Conservation (phyloP, 768 basidiomycete species). For the Boletus rex-veris region DNA sequence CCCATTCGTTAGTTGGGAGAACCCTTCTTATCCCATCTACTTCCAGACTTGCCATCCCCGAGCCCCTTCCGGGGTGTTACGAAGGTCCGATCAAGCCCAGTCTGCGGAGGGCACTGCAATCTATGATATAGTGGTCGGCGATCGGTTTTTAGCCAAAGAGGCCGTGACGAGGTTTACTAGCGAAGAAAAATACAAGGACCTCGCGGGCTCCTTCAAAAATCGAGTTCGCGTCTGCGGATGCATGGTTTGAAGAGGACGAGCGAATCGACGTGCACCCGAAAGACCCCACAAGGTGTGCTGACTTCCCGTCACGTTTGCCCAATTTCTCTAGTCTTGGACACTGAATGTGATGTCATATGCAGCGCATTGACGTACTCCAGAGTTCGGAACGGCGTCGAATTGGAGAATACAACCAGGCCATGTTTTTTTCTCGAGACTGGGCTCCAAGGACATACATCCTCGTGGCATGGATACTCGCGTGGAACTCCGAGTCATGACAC, state of each 20-base stretch:
- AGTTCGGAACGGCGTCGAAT: constrained; percentile 49
- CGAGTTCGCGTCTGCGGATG: constrained; percentile 48
- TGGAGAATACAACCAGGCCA: constrained; percentile 55
- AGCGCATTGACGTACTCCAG: constrained; percentile 61
- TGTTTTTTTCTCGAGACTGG: constrained; percentile 57
- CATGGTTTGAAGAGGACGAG: constrained; percentile 72
- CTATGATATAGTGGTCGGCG: constrained; percentile 48
- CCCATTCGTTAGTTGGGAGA: constrained; percentile 48
- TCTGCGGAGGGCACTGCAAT: constrained; percentile 32
- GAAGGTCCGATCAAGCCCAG: constrained; percentile 23
- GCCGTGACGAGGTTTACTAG: constrained; percentile 37
- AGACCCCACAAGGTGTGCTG: constrained; percentile 60
- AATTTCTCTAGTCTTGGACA: neutral
- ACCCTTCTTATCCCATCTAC: constrained; percentile 33
- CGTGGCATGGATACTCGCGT: constrained; percentile 49
- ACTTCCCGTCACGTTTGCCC: no score
- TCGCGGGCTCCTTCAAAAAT: constrained; percentile 49
- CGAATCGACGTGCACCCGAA: constrained; percentile 58
- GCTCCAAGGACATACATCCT: constrained; percentile 62
- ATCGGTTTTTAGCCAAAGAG: constrained; percentile 32
- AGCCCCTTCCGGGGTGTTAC: constrained; percentile 25
- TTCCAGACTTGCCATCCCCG: constrained; percentile 45
- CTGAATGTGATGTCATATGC: neutral
- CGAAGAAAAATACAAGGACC: constrained; percentile 31
- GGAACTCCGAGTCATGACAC: constrained; percentile 46